Evolutionary conservation across 1,284 basidiomycete genomes (phyloP).

Genomic region (Coniferiporia sulphurascens): DNA sequence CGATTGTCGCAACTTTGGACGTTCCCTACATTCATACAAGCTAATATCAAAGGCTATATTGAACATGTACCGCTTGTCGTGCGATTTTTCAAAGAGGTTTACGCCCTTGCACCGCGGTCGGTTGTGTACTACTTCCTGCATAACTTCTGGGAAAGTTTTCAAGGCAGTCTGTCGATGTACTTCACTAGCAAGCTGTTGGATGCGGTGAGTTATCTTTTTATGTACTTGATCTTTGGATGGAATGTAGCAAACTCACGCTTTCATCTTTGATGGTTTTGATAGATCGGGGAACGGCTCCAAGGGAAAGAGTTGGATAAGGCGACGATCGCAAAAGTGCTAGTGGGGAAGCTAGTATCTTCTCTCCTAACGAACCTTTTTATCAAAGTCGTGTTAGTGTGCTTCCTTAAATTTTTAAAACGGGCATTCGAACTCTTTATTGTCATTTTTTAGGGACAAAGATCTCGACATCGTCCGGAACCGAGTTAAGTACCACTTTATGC

Average conservation of each 20-base stretch:
- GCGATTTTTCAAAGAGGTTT: conserved; percentile 3
- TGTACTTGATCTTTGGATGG: background rate
- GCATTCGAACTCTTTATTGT: background rate
- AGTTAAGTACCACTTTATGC: conserved; percentile 4
- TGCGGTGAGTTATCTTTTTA: background rate
- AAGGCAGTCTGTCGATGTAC: conserved; percentile 3
- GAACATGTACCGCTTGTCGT: background rate
- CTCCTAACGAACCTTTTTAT: background rate
- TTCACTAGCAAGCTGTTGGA: conserved; percentile 8
- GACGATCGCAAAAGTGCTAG: background rate
- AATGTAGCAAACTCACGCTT: background rate
- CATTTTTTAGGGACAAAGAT: background rate
- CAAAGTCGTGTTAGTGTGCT: background rate
- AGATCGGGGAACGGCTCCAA: conserved; percentile 2
- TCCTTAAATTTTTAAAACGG: background rate
- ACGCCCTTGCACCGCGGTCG: conserved; percentile 1
- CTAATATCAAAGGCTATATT: background rate
- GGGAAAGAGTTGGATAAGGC: background rate
- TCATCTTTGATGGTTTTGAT: background rate
- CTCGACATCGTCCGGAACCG: conserved; percentile 1
- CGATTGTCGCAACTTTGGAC: background rate
- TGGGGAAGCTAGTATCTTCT: background rate
- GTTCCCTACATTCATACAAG: background rate
- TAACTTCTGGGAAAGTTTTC: conserved; percentile 2
- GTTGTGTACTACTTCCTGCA: background rate